Base-by-base conservation (phyloP, 345 rosid genomes). In the Nephelium lappaceum region DNA sequence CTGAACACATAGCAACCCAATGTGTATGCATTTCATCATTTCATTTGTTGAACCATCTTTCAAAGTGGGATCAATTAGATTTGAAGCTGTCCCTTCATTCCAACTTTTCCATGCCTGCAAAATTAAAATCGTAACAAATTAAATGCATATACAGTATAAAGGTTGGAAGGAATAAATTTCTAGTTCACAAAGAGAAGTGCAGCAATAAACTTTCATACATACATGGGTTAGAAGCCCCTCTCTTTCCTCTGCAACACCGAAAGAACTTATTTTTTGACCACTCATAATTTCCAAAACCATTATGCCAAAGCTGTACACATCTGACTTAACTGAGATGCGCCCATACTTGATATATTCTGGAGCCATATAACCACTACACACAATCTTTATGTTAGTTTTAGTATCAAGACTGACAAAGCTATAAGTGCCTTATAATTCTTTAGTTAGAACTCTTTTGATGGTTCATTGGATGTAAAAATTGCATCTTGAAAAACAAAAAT, bases 31-130 rank as follows among this genome's bases (percentile, higher is more conserved):
- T 80, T 88, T 81, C 76, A 66, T 73, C 71, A 85, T 84, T 71
- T 91, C 90, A 15, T 51, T 67, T 49, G 77, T 67, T 2, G 84
- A 79, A 51, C 86, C 77, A 6, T 25, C 62, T 2, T 72, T 73
- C 51, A 93, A 38, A 10, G 10, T 79, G 0, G 88, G 85, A 76
- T 91, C 88, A 1, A 89, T 66, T 0, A 91, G 31, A 53, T 83
- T 76, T 10, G 68, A 6, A 5, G 58, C 61, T 3, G 74, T 60
- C 11, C 86, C 88, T 80, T 90, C 90, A 55, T 80, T 85, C 95
- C 92, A 84, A 62, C 79, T 79, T 71, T 67, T 88, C 94, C 95
- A 93, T n/a, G 83, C 87, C 91, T 91, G 63, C 51, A 84, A 58
- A 58, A 62, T 69, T 24, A 11, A 41, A 3, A 51, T 51, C 7